Evolutionary conservation across 306 rosid genomes (phyloP).

Genomic region (Lagenaria siceraria): DNA sequence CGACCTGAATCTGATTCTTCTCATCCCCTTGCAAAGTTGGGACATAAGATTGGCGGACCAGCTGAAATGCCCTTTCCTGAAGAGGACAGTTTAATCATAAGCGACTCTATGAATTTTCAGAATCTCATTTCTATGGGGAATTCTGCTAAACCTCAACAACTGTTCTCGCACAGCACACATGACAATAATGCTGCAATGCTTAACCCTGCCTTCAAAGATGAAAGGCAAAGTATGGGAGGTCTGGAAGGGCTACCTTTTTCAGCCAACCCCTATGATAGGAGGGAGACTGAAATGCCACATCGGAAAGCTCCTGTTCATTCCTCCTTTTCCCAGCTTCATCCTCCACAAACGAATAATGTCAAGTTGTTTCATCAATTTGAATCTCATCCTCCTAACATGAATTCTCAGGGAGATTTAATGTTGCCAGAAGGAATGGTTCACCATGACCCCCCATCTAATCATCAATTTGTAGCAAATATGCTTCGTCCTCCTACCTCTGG

Average conservation of each 20-base stretch:
- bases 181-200: constrained; percentile 48
- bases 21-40: constrained; percentile 28
- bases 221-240: constrained; percentile 37
- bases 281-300: constrained; percentile 52
- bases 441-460: constrained; percentile 48
- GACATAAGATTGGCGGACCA: constrained; percentile 40
- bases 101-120: constrained; percentile 42
- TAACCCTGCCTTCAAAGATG: constrained; percentile 48
- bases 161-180: constrained; percentile 31
- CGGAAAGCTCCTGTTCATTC: constrained; percentile 48
- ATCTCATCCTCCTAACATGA: constrained; percentile 46
- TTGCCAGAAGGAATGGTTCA: constrained; percentile 45
- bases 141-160: constrained; percentile 39
- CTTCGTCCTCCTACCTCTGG: constrained; percentile 53
- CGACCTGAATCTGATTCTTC: constrained; percentile 42
- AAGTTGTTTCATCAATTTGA: constrained; percentile 58
- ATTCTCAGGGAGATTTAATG: constrained; percentile 47
- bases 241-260: constrained; percentile 54
- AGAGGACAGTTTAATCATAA: constrained; percentile 61
- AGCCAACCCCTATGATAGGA: constrained; percentile 43
- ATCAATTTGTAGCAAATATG: constrained; percentile 55
- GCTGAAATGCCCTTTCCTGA: constrained; percentile 52
- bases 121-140: constrained; percentile 38
- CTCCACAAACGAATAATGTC: constrained; percentile 39
- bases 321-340: constrained; percentile 50